Conservation (phyloP, 78 protist genomes). For the Paratrimastix pyriformis region DNA sequence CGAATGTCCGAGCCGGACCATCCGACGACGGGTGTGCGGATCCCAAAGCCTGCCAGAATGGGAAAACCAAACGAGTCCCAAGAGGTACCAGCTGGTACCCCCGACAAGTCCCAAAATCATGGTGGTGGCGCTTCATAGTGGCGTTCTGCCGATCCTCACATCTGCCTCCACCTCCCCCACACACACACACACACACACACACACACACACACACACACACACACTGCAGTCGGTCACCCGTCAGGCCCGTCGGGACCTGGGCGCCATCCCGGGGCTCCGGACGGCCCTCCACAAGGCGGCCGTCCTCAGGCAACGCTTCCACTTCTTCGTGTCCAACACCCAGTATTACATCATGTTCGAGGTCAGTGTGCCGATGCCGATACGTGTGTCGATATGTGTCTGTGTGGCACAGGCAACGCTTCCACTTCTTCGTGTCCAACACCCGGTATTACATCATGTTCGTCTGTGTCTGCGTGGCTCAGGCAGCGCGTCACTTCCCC, state of each 20-base stretch:
- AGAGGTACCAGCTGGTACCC: too few relatives aligned
- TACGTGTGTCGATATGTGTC: too few relatives aligned
- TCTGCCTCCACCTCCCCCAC: neutral
- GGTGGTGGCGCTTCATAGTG: too few relatives aligned
- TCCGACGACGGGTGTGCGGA: too few relatives aligned
- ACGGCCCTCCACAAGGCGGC: neutral
- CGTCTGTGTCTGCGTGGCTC: too few relatives aligned
- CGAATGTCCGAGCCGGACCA: neutral
- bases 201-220: neutral
- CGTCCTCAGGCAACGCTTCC: neutral
- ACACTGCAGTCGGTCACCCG: neutral
- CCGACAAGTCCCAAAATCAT: too few relatives aligned
- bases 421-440: constrained; percentile 5
- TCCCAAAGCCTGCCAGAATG: too few relatives aligned
- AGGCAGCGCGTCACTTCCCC: neutral
- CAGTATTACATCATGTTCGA: constrained; percentile 26
- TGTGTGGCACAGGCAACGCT: neutral
- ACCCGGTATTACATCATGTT: constrained; percentile 21
- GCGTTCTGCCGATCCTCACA: too few relatives aligned
- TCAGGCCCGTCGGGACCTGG: neutral
- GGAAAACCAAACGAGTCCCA: too few relatives aligned
- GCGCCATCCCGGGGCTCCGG: neutral
- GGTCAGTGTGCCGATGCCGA: too few relatives aligned
- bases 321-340: constrained; percentile 9
- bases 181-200: too few relatives aligned